phyloP scores from a whole-genome alignment of 495 filamentous ascomycete genomes.

The Collariella sp. region DNA sequence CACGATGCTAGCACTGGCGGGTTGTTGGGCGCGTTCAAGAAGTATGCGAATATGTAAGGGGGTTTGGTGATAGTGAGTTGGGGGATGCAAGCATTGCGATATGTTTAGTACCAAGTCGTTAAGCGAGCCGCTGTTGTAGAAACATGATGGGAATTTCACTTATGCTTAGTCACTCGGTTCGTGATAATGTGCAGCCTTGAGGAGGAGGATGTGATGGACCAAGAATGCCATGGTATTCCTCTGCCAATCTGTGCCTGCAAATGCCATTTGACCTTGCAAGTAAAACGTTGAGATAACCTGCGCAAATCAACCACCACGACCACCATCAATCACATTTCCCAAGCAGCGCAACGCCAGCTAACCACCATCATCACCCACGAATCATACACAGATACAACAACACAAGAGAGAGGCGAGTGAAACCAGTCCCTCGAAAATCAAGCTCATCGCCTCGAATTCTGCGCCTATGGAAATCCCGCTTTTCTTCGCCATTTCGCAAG shows the following conservation, averaged over 20 bases:
- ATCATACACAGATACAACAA: slow-evolving; percentile 2
- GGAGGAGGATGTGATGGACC: too few species aligned
- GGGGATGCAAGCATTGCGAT: background rate
- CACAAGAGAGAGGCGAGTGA: background rate
- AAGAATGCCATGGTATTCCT: too few species aligned
- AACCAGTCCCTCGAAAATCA: background rate
- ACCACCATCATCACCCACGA: background rate
- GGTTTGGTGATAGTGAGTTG: background rate
- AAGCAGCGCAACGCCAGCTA: too few species aligned
- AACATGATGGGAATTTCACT: too few species aligned
- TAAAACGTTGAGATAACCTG: too few species aligned
- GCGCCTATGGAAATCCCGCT: slow-evolving; percentile 3
- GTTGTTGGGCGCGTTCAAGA: slow-evolving; percentile 74
- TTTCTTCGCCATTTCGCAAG: background rate
- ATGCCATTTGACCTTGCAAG: too few species aligned
- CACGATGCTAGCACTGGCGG: slow-evolving; percentile 87
- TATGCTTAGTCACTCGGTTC: too few species aligned
- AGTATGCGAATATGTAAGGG: slow-evolving; percentile 24
- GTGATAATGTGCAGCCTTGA: too few species aligned
- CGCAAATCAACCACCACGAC: too few species aligned
- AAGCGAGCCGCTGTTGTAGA: background rate
- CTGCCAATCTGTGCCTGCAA: too few species aligned
- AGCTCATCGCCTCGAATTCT: background rate
- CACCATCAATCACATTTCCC: too few species aligned
- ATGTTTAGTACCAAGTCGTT: too few species aligned